These are phyloP conservation scores for Umbellularia californica DNA, from an alignment of 164 flowering plant species.

Conservation along the genomic window DNA sequence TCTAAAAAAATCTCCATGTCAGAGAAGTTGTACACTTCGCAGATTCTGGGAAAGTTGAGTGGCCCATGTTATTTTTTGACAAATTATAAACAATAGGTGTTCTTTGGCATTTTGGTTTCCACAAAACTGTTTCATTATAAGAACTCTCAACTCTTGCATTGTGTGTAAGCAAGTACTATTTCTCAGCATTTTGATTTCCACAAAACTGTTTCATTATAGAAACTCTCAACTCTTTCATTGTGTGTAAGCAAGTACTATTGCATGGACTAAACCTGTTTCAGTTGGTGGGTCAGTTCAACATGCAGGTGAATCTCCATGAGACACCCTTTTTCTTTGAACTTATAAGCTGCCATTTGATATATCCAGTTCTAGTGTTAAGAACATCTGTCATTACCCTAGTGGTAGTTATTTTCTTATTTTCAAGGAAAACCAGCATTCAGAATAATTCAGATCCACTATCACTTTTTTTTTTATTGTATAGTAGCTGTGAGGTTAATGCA, in stretches of 20 bases:
- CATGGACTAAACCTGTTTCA: background rate
- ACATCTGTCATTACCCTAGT: no score
- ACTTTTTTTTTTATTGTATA: no score
- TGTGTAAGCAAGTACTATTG: background rate
- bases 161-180: background rate
- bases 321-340: no score
- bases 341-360: no score
- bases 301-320: background rate
- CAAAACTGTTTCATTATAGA: conserved; percentile 1
- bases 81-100: no score
- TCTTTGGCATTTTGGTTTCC: background rate
- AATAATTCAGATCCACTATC: no score
- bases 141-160: background rate
- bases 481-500: no score
- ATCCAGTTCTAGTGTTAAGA: no score
- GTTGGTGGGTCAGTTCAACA: background rate
- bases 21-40: background rate
- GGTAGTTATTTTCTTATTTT: no score
- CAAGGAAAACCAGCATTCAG: no score
- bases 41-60: background rate
- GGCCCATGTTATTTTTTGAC: background rate
- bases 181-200: background rate
- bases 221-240: background rate
- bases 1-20: background rate
- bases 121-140: background rate